A percentile compares a stretch with the other conserved stretches of the same genome.
phyloP scores from a whole-genome alignment of 306 rosid species.

The Medicago arabica region DNA sequence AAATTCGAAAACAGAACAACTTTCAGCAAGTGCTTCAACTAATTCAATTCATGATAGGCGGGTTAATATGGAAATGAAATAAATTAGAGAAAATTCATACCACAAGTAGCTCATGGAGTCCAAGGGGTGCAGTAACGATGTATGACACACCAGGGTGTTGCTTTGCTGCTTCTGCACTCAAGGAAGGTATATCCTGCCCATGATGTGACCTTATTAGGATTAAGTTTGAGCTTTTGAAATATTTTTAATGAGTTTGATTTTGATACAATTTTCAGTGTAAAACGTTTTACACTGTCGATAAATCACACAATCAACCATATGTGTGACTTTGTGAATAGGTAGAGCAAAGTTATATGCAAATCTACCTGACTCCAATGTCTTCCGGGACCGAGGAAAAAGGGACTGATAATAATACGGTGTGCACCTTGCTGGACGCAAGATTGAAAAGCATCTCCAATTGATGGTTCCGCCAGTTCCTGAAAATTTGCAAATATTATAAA shows the following conservation, averaged over 20 bases:
- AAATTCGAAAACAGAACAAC: slow-evolving; percentile 17
- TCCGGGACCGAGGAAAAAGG: slow-evolving; percentile 92
- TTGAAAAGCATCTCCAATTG: slow-evolving; percentile 69
- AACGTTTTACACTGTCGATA: neutral
- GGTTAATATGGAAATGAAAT: neutral
- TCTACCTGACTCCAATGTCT: slow-evolving; percentile 89
- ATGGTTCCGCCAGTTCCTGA: slow-evolving; percentile 92
- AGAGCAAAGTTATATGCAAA: slow-evolving; percentile 17
- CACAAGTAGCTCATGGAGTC: slow-evolving; percentile 83
- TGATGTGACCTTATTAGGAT: neutral
- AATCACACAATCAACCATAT: neutral
- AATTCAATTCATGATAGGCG: neutral
- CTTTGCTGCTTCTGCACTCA: slow-evolving; percentile 87
- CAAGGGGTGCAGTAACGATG: slow-evolving; percentile 87
- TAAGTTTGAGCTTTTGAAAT: neutral
- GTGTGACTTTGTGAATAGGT: neutral
- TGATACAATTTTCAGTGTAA: neutral
- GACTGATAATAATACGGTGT: slow-evolving; percentile 66
- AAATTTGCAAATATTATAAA: slow-evolving; percentile 17
- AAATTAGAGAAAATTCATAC: slow-evolving; percentile 49
- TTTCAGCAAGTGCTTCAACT: slow-evolving; percentile 7
- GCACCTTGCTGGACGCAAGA: slow-evolving; percentile 79
- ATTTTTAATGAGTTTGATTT: neutral
- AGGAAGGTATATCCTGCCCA: slow-evolving; percentile 87
- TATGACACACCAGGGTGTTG: slow-evolving; percentile 75